Evolutionary conservation across 2,329 filamentous ascomycete genomes (phyloP).

Genomic region (Cylindrodendrum hubeiense): DNA sequence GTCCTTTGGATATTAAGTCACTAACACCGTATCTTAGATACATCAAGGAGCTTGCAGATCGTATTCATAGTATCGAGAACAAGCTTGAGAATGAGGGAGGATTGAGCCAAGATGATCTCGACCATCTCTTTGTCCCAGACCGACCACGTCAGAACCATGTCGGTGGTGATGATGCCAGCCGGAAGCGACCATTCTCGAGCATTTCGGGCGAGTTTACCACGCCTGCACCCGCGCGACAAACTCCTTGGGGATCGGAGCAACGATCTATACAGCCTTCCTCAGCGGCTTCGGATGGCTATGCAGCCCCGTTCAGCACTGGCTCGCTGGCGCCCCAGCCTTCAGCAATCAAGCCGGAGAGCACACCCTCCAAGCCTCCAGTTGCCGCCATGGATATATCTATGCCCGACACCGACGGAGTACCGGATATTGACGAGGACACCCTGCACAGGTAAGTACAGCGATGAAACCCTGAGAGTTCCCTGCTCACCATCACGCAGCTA

Average conservation of each 20-base stretch:
- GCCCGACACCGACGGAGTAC: conserved; percentile 47
- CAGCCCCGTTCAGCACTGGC: conserved; percentile 52
- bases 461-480: not conserved
- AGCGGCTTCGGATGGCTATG: conserved; percentile 49
- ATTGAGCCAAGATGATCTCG: conserved; percentile 60
- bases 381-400: conserved; percentile 52
- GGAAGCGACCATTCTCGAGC: conserved; percentile 63
- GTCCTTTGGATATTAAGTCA: not conserved
- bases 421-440: conserved; percentile 57
- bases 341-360: conserved; percentile 53
- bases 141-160: conserved; percentile 48
- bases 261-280: conserved; percentile 58
- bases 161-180: conserved; percentile 45
- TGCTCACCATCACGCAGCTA: conserved; percentile 60
- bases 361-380: conserved; percentile 51
- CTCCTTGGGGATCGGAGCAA: conserved; percentile 62
- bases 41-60: conserved; percentile 91
- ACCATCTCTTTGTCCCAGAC: conserved; percentile 54
- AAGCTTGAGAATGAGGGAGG: conserved; percentile 71
- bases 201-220: conserved; percentile 59
- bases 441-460: conserved; percentile 58
- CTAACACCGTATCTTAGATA: conserved; percentile 66
- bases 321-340: conserved; percentile 61
- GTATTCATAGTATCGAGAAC: conserved; percentile 85
- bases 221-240: conserved; percentile 56